phyloP scores from a whole-genome alignment of 2,329 filamentous ascomycete species.

The Ceratocystis lukuohia region DNA sequence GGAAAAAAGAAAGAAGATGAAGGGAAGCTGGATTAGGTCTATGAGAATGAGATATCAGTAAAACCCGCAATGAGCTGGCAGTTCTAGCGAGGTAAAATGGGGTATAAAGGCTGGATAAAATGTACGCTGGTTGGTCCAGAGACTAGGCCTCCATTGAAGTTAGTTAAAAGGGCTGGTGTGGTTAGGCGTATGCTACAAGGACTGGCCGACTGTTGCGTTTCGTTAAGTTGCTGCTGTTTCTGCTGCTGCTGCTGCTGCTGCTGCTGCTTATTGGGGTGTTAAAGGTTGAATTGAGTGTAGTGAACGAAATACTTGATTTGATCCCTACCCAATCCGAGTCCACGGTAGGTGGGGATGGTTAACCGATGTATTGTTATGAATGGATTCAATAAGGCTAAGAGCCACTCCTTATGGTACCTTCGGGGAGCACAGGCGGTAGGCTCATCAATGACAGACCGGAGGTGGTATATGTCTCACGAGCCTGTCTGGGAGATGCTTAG shows the following conservation, averaged over 20 bases:
- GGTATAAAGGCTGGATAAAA: neutral
- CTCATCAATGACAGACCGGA: slow-evolving; percentile 8
- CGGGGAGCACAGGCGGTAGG: slow-evolving; percentile 7
- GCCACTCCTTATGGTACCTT: neutral
- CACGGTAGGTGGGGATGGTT: neutral
- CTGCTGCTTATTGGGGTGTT: neutral
- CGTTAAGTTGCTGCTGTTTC: neutral
- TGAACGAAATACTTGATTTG: neutral
- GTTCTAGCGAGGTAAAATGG: slow-evolving; percentile 1
- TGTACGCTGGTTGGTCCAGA: neutral
- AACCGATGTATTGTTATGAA: neutral
- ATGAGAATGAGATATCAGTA: slow-evolving; percentile 1
- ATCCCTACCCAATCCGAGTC: neutral
- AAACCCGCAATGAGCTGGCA: slow-evolving; percentile 6
- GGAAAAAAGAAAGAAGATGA: neutral
- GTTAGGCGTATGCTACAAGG: neutral
- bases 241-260: neutral
- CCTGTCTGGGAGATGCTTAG: slow-evolving; percentile 5
- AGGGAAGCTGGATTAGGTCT: neutral
- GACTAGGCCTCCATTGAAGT: neutral
- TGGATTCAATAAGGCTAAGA: neutral
- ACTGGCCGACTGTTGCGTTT: neutral
- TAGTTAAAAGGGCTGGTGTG: neutral
- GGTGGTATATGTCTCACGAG: slow-evolving; percentile 9
- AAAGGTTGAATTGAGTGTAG: neutral